Base-by-base conservation (phyloP, 495 filamentous ascomycete species). In the Aspergillus incahuasiensis region DNA sequence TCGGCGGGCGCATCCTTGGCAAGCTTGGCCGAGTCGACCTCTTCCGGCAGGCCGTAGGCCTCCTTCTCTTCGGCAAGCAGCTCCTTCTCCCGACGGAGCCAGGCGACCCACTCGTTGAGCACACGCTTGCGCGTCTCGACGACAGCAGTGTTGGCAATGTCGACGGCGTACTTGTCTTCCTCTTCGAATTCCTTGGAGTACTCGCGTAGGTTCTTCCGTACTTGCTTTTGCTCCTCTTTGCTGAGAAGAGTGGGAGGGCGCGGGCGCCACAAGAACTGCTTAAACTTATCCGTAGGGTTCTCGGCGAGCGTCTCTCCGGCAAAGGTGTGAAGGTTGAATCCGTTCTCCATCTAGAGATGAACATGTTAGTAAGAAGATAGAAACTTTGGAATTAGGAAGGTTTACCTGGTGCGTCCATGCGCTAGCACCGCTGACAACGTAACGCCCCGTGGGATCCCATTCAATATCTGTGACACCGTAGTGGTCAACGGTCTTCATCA, bases 301-400 rank as follows among this genome's bases (percentile, higher is more conserved):
- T 97, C 95, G 58, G 92, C 88, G 19, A 98, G 84, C 46, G 88
- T 85, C 59, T 84, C 83, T 51, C 94, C 95, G 70, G 85, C 86
- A 83, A 97, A 97, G 74, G 95, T 91, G 83, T 95, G 96, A 47
- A 98, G 69, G 71, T 97, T 92, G 78, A 95, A 98, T 63, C 94
- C 94, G 69, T 97, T 97, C 78, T 97, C 95, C 90, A 96, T 95
- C 91, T 97, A 61, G 35, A 30, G 28, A 11, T 5, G 22, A 16
- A 40, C 8, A 21, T 19, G 42, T 82, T 75, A 82, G 77, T 61
- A 66, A 51, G 6, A 25, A 39, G 30, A 30, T 11, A 24, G 51
- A 34, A 24, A 52, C n/a, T n/a, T n/a, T 18, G 58, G 21, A 11
- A 2, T 42, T 34, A 48, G 42, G 46, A 1, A 8, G 51, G 79